Base-by-base conservation (phyloP, 1,284 basidiomycete species). In the Coriolopsis trogii region DNA sequence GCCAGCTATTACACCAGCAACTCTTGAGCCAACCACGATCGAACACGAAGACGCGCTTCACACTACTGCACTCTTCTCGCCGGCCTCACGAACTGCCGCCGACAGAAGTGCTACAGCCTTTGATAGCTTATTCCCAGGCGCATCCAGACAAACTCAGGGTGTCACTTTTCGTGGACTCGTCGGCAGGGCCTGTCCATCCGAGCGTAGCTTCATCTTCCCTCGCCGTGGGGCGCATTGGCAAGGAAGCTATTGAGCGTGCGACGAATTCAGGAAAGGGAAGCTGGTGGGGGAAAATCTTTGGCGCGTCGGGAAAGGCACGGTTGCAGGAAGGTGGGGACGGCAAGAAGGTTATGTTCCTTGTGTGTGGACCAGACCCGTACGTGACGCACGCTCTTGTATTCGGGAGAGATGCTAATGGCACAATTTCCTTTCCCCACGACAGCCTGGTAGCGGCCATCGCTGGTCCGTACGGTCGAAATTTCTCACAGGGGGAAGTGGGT, bases 361-460 rank as follows among this genome's bases (percentile, higher is more conserved):
- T 93, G 2, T 93, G 89, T 68, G 90, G 90, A 25, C 91, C 91
- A 20, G 87, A 91, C 51, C 75, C 77, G 89, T 90, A 68, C 67
- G 87, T 74, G n/a, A 25, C 6, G 26, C 41, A 43, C 42, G 20
- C 38, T 36, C 49, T 41, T n/a, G 33, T 42, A 37, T 30, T 34
- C 41, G 31, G 29, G 7, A 41, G 23, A 33, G 34, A 38, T 28
- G 23, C 49, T 59, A 13, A 53, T 51, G 36, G 38, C 18, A 16
- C 38, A 21, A 21, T 30, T 48, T 38, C 45, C 44, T 47, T 42
- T 29, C 39, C 40, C 38, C 47, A 43, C 28, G 13, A 49, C 59
- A 92, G 90, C 29, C 91, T 93, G 90, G 73, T 91, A 38, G 71
- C 69, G 43, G 78, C 84, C 12, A 80, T 93, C 36, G 85, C 89